Conservation (phyloP, 2,329 filamentous ascomycete genomes). For the Xylaria sp. region DNA sequence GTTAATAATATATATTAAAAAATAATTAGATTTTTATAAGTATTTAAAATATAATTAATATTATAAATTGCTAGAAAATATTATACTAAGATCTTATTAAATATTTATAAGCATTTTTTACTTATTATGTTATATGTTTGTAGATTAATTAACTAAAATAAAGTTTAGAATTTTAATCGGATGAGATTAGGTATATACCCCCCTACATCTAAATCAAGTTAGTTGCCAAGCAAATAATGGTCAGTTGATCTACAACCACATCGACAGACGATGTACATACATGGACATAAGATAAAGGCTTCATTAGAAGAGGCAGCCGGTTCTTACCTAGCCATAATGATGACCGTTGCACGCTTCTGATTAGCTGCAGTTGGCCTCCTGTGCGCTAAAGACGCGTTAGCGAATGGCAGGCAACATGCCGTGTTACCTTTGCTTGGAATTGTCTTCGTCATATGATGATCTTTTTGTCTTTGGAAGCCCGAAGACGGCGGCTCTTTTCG, state of each 20-base stretch:
- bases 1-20: too few species aligned
- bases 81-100: too few species aligned
- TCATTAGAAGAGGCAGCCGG: slow-evolving; percentile 16
- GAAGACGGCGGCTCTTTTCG: background rate
- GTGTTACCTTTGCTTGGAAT: slow-evolving; percentile 26
- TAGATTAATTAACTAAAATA: too few species aligned
- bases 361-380: slow-evolving; percentile 20
- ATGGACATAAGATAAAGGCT: slow-evolving; percentile 10
- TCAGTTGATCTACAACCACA: background rate
- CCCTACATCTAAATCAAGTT: too few species aligned
- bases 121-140: too few species aligned
- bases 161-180: too few species aligned
- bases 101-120: too few species aligned
- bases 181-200: too few species aligned
- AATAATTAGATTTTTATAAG: too few species aligned
- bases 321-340: slow-evolving; percentile 14
- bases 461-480: slow-evolving; percentile 18
- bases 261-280: slow-evolving; percentile 8
- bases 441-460: slow-evolving; percentile 34
- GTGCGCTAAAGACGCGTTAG: slow-evolving; percentile 28
- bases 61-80: too few species aligned
- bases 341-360: slow-evolving; percentile 20
- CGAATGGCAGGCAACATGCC: slow-evolving; percentile 32
- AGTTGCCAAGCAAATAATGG: too few species aligned
- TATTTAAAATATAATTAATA: too few species aligned